phyloP scores from a whole-genome alignment of 139 green algal species.

The Tetradesmus obliquus region DNA sequence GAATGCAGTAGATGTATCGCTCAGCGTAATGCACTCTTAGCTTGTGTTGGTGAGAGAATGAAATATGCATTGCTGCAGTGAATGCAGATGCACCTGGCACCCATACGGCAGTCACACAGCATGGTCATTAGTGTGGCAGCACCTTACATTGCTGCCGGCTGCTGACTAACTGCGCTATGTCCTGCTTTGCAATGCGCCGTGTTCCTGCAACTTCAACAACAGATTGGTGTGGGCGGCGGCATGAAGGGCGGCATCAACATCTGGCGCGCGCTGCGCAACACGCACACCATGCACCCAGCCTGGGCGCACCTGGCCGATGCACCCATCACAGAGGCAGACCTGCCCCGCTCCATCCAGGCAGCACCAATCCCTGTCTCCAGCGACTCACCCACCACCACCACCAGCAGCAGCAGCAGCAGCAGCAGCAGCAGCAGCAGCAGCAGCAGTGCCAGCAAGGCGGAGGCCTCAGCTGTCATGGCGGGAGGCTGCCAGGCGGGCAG shows the following conservation, averaged over 20 bases:
- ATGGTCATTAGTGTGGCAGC: too few species aligned
- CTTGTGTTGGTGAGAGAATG: too few species aligned
- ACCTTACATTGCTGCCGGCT: too few species aligned
- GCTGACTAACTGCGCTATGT: not conserved
- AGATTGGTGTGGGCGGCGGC: slow-evolving; percentile 63
- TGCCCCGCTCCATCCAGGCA: slow-evolving; percentile 13
- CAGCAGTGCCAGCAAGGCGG: not conserved
- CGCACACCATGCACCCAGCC: slow-evolving; percentile 42
- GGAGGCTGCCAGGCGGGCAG: not conserved
- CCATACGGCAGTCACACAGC: too few species aligned
- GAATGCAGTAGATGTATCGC: too few species aligned
- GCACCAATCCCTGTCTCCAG: not conserved
- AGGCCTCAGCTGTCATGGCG: not conserved
- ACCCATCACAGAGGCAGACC: slow-evolving; percentile 23
- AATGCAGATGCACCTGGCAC: too few species aligned
- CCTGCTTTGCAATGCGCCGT: not conserved
- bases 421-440: slow-evolving; percentile 11
- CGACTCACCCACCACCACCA: not conserved
- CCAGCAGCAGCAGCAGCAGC: slow-evolving; percentile 5
- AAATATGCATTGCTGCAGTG: too few species aligned
- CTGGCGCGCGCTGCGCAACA: slow-evolving; percentile 58
- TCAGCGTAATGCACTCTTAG: too few species aligned
- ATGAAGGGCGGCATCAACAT: slow-evolving; percentile 62
- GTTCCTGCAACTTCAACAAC: not conserved
- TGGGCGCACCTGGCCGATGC: slow-evolving; percentile 48